Conservation (phyloP, 2,329 filamentous ascomycete genomes). For the Mycosphaerella sp. region DNA sequence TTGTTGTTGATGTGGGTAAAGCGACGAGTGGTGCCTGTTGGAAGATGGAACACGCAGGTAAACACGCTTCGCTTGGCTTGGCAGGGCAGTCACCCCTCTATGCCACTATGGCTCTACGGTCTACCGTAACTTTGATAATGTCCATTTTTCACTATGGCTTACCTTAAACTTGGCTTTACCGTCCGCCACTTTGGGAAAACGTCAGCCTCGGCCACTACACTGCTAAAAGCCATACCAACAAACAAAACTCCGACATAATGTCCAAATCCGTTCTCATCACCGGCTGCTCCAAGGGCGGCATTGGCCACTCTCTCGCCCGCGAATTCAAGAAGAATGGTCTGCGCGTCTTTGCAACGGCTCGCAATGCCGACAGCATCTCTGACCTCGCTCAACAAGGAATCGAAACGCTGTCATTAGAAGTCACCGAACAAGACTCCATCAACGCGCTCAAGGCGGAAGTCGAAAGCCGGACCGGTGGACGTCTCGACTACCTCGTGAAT, state of each 20-base stretch:
- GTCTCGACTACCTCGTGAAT: constrained; percentile 53
- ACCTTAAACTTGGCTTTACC: too few relatives aligned
- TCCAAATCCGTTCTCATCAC: constrained; percentile 33
- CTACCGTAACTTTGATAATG: too few relatives aligned
- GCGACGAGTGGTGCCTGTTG: too few relatives aligned
- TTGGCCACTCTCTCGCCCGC: constrained; percentile 52
- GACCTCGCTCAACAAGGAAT: constrained; percentile 47
- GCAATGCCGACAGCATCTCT: constrained; percentile 44
- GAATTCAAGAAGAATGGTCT: constrained; percentile 51
- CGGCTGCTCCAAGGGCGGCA: constrained; percentile 48
- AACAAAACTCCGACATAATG: background rate
- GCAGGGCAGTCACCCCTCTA: background rate
- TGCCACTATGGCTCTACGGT: too few relatives aligned
- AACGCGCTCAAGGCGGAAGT: constrained; percentile 43
- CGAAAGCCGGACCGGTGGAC: constrained; percentile 41
- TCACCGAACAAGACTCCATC: constrained; percentile 47
- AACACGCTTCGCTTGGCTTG: background rate
- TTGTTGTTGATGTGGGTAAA: background rate
- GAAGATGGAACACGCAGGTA: background rate
- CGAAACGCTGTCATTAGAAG: constrained; percentile 50
- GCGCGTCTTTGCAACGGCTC: constrained; percentile 54
- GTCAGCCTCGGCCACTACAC: background rate
- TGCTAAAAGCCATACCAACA: background rate
- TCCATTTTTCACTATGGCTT: too few relatives aligned
- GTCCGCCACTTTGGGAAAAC: too few relatives aligned